phyloP scores from a whole-genome alignment of 257 asterid species.

The Solanum lignicaule region DNA sequence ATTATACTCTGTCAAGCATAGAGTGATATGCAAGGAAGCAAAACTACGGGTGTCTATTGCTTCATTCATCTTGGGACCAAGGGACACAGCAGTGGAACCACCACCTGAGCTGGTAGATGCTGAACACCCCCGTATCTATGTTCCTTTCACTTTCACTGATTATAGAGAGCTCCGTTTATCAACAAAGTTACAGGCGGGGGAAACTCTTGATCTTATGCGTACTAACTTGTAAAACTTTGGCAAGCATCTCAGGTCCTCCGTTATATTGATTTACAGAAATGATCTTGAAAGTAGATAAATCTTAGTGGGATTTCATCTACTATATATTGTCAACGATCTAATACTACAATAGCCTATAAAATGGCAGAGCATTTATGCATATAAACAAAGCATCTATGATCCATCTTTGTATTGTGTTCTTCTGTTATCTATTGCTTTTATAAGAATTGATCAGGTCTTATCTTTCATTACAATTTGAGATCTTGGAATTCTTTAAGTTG shows the following conservation, averaged over 20 bases:
- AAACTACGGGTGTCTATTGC: slow-evolving; percentile 17
- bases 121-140: slow-evolving; percentile 12
- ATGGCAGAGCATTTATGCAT: neutral
- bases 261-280: neutral
- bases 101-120: slow-evolving; percentile 16
- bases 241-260: neutral
- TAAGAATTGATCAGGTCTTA: neutral
- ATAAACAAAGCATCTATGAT: neutral
- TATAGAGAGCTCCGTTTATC: slow-evolving; percentile 13
- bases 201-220: slow-evolving; percentile 15
- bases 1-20: slow-evolving; percentile 19
- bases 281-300: neutral
- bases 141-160: slow-evolving; percentile 17
- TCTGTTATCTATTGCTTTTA: neutral
- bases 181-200: slow-evolving; percentile 19
- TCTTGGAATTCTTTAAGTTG: neutral
- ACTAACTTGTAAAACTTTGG: neutral
- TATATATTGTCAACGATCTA: neutral
- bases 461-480: neutral
- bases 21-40: slow-evolving; percentile 25
- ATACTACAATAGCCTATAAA: neutral
- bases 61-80: slow-evolving; percentile 22
- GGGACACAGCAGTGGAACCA: slow-evolving; percentile 8
- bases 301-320: neutral
- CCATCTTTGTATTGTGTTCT: neutral